Evolutionary conservation across 164 flowering plant genomes (phyloP).

Genomic region (Vitis cinerea): DNA sequence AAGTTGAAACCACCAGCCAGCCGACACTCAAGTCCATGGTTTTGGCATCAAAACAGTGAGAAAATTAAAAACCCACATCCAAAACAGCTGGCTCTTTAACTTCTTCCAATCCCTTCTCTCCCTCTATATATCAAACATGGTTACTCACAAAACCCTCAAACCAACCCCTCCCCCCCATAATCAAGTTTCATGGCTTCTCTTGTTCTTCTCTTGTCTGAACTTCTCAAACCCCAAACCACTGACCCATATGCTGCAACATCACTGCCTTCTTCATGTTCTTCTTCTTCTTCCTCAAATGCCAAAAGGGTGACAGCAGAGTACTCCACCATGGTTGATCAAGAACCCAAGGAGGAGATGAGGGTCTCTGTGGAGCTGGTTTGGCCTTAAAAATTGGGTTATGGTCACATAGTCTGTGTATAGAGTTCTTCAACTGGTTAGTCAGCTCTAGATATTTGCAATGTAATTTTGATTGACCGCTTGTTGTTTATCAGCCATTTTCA

Average conservation of each 20-base stretch:
- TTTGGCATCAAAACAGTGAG: too few species aligned
- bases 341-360: neutral
- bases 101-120: too few species aligned
- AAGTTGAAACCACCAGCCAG: too few species aligned
- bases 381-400: neutral
- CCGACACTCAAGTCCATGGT: too few species aligned
- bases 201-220: constrained; percentile 2
- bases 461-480: too few species aligned
- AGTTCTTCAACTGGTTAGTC: too few species aligned
- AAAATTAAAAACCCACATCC: too few species aligned
- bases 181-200: neutral
- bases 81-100: too few species aligned
- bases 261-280: neutral
- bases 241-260: neutral
- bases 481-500: too few species aligned
- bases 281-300: neutral
- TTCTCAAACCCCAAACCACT: neutral
- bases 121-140: too few species aligned
- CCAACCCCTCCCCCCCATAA: neutral
- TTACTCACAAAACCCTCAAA: neutral
- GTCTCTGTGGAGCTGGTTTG: neutral
- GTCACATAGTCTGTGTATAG: too few species aligned
- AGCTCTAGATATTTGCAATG: too few species aligned
- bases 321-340: neutral
- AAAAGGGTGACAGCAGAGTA: neutral